A percentile compares a stretch with the other conserved stretches of the same genome.
phyloP scores from a whole-genome alignment of 2,329 filamentous ascomycete genomes.

The Trichophyton simii region DNA sequence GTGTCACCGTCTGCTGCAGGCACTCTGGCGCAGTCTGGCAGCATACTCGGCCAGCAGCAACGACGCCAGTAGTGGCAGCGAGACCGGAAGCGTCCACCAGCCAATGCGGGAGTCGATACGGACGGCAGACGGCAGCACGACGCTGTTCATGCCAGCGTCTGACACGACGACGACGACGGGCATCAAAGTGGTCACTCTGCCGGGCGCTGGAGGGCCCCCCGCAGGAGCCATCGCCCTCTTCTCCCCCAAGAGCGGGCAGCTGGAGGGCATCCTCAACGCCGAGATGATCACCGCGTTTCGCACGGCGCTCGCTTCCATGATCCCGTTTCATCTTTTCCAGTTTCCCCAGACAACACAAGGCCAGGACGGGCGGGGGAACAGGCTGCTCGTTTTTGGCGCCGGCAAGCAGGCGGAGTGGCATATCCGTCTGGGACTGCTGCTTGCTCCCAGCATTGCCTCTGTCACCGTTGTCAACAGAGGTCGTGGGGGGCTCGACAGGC shows the following conservation, averaged over 20 bases:
- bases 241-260: conserved; percentile 43
- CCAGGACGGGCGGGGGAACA: conserved; percentile 15
- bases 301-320: conserved; percentile 59
- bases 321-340: conserved; percentile 42
- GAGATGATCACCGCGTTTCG: conserved; percentile 67
- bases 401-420: conserved; percentile 42
- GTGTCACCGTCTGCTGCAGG: conserved; percentile 25
- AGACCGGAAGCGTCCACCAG: conserved; percentile 25
- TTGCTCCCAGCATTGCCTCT: conserved; percentile 37
- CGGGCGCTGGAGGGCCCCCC: conserved; percentile 35
- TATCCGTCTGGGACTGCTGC: conserved; percentile 39
- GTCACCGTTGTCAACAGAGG: conserved; percentile 67
- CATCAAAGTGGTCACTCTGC: conserved; percentile 59
- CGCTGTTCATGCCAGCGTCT: conserved; percentile 62
- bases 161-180: conserved; percentile 48
- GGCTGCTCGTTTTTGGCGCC: conserved; percentile 37
- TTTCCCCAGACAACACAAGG: not conserved
- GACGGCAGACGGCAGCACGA: conserved; percentile 38
- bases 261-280: conserved; percentile 59
- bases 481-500: conserved; percentile 53
- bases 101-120: conserved; percentile 31
- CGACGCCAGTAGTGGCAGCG: conserved; percentile 1
- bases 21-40: conserved; percentile 25
- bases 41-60: conserved; percentile 16
- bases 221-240: conserved; percentile 60